phyloP scores from a whole-genome alignment of 2,329 filamentous ascomycete genomes.

The Trichoderma cornu-damae region DNA sequence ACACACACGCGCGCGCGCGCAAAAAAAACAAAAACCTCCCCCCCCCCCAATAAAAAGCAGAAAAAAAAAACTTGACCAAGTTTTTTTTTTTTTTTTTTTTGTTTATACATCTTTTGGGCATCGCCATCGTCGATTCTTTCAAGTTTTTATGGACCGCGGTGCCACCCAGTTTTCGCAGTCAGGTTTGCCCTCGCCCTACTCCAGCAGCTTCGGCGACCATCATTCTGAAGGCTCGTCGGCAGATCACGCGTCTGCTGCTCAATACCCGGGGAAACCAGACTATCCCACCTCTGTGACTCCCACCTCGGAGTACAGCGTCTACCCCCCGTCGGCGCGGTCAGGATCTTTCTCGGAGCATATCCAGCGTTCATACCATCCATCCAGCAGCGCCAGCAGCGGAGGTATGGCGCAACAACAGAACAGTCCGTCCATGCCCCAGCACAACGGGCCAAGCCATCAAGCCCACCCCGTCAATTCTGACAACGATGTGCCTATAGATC shows the following conservation, averaged over 20 bases:
- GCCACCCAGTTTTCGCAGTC: constrained; percentile 76
- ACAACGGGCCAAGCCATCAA: constrained; percentile 76
- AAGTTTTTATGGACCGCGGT: constrained; percentile 52
- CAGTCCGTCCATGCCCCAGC: constrained; percentile 92
- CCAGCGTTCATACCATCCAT: constrained; percentile 75
- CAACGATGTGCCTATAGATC: constrained; percentile 98
- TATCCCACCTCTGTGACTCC: constrained; percentile 77
- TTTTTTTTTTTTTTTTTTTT: not conserved
- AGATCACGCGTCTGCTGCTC: constrained; percentile 92
- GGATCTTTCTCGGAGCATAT: constrained; percentile 83
- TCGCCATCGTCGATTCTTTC: constrained; percentile 12
- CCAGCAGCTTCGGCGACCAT: constrained; percentile 59
- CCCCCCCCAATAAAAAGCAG: too few species aligned
- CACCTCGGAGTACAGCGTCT: constrained; percentile 81
- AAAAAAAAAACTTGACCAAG: not conserved
- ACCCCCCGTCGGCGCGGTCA: constrained; percentile 70
- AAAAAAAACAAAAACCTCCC: too few species aligned
- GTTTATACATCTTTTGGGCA: too few species aligned
- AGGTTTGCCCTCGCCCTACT: constrained; percentile 76
- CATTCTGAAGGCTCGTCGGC: constrained; percentile 79
- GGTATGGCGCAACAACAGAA: constrained; percentile 95
- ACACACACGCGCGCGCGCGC: too few species aligned
- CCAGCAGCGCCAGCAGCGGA: constrained; percentile 68
- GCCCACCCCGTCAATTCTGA: constrained; percentile 82
- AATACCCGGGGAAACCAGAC: constrained; percentile 76